Evolutionary conservation across 2,329 filamentous ascomycete genomes (phyloP).

Genomic region (Clonostachys solani): DNA sequence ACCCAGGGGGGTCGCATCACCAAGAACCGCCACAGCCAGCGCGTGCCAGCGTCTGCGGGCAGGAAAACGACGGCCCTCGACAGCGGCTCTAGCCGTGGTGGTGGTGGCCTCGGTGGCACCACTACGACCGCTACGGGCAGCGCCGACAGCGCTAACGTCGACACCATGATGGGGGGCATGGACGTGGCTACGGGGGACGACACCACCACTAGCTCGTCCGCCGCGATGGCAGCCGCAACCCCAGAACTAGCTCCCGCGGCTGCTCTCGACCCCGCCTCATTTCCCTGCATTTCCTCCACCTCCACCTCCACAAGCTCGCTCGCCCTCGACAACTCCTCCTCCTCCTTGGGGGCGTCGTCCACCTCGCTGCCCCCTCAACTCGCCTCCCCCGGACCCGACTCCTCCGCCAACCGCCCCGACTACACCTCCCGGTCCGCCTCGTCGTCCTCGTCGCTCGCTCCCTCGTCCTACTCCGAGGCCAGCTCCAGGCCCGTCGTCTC

Average conservation of each 20-base stretch:
- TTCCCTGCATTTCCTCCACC: conserved; percentile 1
- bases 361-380: not conserved
- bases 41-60: not conserved
- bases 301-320: not conserved
- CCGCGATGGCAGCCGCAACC: conserved; percentile 1
- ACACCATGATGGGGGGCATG: not conserved
- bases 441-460: conserved; percentile 2
- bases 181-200: not conserved
- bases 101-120: not conserved
- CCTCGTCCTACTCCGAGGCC: conserved; percentile 7
- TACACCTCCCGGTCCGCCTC: conserved; percentile 1
- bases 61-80: not conserved
- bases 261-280: not conserved
- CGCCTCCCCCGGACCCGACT: not conserved
- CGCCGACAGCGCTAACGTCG: conserved; percentile 1
- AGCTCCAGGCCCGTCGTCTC: not conserved
- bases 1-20: conserved; percentile 16
- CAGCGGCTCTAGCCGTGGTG: not conserved
- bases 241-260: not conserved
- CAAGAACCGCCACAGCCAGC: conserved; percentile 13
- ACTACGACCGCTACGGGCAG: not conserved
- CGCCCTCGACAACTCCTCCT: not conserved
- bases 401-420: not conserved
- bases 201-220: not conserved
- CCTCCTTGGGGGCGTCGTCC: not conserved